Base-by-base conservation (phyloP, 2,329 filamentous ascomycete species). In the Trichoderma pleuroti region DNA sequence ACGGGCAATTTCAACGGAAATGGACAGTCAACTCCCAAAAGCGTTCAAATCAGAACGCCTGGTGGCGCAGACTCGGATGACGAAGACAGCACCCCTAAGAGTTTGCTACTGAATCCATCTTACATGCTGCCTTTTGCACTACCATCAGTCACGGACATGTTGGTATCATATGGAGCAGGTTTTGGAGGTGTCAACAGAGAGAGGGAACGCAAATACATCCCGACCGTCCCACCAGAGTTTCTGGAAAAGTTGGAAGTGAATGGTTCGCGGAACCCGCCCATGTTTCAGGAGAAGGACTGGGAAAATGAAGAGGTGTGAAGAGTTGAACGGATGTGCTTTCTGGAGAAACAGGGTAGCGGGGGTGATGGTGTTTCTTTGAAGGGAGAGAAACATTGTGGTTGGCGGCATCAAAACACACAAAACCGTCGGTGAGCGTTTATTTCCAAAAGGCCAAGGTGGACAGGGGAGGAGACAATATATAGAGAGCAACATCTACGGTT, bases 81-180 rank as follows among this genome's bases (percentile, higher is more conserved):
- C 4, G 89, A 91, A 21, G 89, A 92, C 57, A 90, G 93, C 72
- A 85, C 90, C 16, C 91, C 92, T 0, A 89, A 93, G 74, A 87
- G 92, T 72, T 85, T 98, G 42, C 88, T 98, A 56, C 82, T 98
- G 67, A 94, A 98, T 77, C 93, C 95, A 4, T 92, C 94, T 3
- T 85, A 97, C 72, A 97, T 98, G 87, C 86, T 99, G 30, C 96
- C 96, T 0, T 99, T 99, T 79, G 92, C 92, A n/a, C 85, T 99
- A 32, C 96, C 96, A 1, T 97, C 95, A 1, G 96, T 93, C 70
- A 98, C 94, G 30, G 96, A 99, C 80, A 99, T 99, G 96, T 86
- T 98, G 61, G 89, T 99, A 61, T 95, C 91, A 74, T 99, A 97
- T 77, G 96, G 96, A 0, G 94, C 96, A 14, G 96, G 96, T 0